These are phyloP conservation scores for Lasiosphaeria miniovina DNA, from an alignment of 495 filamentous ascomycete genomes.

Conservation along the genomic window DNA sequence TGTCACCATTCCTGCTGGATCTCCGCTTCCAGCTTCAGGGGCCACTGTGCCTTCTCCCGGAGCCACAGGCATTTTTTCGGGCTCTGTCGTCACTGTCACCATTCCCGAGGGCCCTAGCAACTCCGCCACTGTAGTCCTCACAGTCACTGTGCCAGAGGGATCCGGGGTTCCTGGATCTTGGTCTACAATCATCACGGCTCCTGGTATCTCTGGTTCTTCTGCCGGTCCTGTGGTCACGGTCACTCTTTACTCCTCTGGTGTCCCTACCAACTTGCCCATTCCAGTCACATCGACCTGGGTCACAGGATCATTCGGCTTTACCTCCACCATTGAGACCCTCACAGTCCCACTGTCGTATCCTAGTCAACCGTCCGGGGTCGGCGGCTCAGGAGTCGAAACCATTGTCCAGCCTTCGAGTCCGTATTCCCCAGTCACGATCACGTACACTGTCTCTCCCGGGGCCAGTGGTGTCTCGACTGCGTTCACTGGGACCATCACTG, in stretches of 20 bases:
- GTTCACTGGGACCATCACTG: slow-evolving; percentile 19
- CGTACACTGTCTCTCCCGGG: slow-evolving; percentile 20
- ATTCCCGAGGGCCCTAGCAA: slow-evolving; percentile 23
- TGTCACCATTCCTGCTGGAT: slow-evolving; percentile 13
- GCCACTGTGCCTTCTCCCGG: slow-evolving; percentile 17
- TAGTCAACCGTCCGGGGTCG: neutral
- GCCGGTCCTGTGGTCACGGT: slow-evolving; percentile 19
- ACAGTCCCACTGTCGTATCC: slow-evolving; percentile 3
- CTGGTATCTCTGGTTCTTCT: slow-evolving; percentile 8
- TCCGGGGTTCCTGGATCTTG: slow-evolving; percentile 12
- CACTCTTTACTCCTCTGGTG: slow-evolving; percentile 2
- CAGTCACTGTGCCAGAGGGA: slow-evolving; percentile 23
- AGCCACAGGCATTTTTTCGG: slow-evolving; percentile 1
- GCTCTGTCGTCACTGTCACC: slow-evolving; percentile 23
- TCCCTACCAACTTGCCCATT: slow-evolving; percentile 10
- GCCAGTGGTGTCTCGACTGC: slow-evolving; percentile 3
- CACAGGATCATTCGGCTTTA: neutral
- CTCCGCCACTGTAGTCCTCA: slow-evolving; percentile 22
- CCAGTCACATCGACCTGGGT: neutral
- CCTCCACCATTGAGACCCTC: slow-evolving; percentile 15
- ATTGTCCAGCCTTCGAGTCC: neutral
- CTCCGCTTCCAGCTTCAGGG: neutral
- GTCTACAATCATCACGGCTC: slow-evolving; percentile 18
- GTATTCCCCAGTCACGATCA: slow-evolving; percentile 10
- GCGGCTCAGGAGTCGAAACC: neutral